Conservation (phyloP, 1,139 yeast species). For the Nadsonia starkeyi-henricii region DNA sequence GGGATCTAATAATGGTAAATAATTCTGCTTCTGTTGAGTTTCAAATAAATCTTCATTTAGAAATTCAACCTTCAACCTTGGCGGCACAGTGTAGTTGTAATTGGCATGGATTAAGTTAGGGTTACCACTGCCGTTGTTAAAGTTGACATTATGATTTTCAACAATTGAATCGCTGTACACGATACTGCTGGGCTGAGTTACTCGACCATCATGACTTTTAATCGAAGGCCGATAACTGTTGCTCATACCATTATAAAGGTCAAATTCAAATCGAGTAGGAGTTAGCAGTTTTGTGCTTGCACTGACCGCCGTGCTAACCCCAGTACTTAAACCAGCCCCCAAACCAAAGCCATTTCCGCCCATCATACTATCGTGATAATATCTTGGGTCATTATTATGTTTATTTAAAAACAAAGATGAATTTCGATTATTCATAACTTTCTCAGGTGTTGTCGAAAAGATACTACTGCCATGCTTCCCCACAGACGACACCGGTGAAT, state of each 20-base stretch:
- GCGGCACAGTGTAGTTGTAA: background rate
- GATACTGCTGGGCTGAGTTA: background rate
- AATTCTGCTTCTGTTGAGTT: background rate
- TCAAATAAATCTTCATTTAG: background rate
- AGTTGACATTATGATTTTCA: background rate
- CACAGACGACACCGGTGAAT: background rate
- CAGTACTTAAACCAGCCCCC: background rate
- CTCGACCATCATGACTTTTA: background rate
- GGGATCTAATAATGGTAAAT: constrained; percentile 32
- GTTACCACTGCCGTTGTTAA: background rate
- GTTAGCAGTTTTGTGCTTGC: background rate
- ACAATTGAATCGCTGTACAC: background rate
- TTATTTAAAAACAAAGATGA: background rate
- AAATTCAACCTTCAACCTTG: background rate
- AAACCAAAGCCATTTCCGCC: background rate
- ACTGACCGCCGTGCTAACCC: background rate
- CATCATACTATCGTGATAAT: background rate
- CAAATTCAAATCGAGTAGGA: background rate
- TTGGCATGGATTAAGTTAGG: background rate
- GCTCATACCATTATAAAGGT: background rate
- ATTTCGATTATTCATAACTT: background rate
- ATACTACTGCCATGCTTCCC: background rate
- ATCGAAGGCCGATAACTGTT: background rate
- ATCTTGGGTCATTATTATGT: background rate
- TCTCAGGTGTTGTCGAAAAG: background rate